Conservation (phyloP, 2,329 filamentous ascomycete genomes). For the Talaromyces sp. region DNA sequence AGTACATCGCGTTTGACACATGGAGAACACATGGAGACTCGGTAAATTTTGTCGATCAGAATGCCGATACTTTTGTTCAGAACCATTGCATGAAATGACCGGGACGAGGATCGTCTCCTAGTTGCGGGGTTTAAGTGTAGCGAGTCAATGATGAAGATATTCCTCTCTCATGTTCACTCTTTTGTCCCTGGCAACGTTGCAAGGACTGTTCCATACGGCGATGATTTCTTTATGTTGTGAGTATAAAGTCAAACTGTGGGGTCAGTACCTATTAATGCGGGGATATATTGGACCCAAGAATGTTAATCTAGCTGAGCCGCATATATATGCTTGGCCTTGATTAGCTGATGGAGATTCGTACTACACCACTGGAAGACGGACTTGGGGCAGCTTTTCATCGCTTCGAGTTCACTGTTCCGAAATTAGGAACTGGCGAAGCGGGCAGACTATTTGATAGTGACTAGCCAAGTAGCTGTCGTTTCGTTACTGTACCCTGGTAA, state of each 20-base stretch:
- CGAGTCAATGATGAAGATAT: background rate
- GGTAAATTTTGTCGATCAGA: background rate
- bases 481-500: background rate
- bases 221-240: background rate
- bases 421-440: background rate
- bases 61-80: background rate
- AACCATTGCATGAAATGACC: background rate
- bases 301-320: no score
- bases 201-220: background rate
- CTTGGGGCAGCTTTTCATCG: background rate
- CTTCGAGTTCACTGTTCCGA: background rate
- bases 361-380: background rate
- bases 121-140: background rate
- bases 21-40: background rate
- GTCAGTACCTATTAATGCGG: background rate
- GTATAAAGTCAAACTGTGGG: background rate
- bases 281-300: background rate
- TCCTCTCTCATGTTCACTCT: background rate
- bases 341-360: background rate
- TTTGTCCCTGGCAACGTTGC: background rate
- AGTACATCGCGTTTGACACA: background rate
- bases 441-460: background rate
- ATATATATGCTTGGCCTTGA: background rate
- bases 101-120: background rate
- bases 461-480: background rate